Percentiles rank a stretch among this genome's conserved stretches.
These are phyloP conservation scores for Wickerhamomyces sp. DNA, from an alignment of 1,139 yeast species.

Conservation along the genomic window DNA sequence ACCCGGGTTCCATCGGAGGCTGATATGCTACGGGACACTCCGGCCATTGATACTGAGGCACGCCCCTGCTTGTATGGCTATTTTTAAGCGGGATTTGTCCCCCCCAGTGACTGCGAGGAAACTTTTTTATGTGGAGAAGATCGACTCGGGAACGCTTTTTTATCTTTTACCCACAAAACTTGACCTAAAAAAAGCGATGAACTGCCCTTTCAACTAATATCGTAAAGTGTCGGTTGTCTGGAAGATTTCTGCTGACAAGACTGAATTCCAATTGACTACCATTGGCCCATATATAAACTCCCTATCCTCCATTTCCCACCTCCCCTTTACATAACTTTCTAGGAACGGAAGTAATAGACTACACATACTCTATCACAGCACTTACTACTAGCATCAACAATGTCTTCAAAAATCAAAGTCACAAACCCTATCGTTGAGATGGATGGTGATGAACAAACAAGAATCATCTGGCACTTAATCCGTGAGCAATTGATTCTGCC, in stretches of 20 bases:
- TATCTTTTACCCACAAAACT: too few species aligned
- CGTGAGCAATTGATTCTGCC: constrained; percentile 67
- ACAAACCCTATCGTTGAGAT: constrained; percentile 72
- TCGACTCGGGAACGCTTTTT: not conserved
- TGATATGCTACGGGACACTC: not conserved
- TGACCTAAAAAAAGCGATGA: not conserved
- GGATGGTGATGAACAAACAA: constrained; percentile 86
- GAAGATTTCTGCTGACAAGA: not conserved
- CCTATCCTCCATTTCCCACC: not conserved
- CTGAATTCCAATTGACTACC: not conserved
- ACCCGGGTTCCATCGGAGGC: not conserved
- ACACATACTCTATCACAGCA: not conserved
- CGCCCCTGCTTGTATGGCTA: too few species aligned
- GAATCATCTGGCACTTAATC: constrained; percentile 77
- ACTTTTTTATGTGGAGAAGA: not conserved
- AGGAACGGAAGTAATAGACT: not conserved
- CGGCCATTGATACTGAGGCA: too few species aligned
- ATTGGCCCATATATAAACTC: not conserved
- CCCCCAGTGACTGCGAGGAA: too few species aligned
- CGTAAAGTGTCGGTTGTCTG: not conserved
- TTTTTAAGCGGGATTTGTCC: too few species aligned
- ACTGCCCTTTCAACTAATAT: not conserved
- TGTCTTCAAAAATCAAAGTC: constrained; percentile 50
- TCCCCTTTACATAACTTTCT: not conserved
- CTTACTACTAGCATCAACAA: not conserved